Conservation (phyloP, 2,329 filamentous ascomycete species). For the Westerdykella aurantiaca region DNA sequence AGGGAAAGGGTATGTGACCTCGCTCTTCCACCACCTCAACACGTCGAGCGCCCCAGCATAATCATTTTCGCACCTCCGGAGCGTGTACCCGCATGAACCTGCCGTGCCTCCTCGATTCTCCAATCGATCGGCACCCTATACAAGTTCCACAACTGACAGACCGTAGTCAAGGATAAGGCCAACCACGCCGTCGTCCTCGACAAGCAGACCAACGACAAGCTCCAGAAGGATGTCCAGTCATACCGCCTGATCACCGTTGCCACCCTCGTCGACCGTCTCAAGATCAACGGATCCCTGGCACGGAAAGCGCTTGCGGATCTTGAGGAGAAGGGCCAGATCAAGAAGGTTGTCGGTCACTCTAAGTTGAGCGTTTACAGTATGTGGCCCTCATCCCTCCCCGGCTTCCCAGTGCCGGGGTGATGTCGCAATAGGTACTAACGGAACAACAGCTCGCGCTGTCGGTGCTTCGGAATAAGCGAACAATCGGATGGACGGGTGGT, state of each 20-base stretch:
- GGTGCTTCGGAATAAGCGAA: constrained; percentile 33
- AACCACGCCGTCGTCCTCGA: constrained; percentile 98
- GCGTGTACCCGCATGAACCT: not conserved
- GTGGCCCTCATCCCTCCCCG: constrained; percentile 32
- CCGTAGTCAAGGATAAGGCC: constrained; percentile 99
- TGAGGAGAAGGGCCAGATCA: constrained; percentile 98
- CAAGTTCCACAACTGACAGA: constrained; percentile 18
- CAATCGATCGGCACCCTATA: not conserved
- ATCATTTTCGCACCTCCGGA: not conserved
- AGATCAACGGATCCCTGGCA: constrained; percentile 99
- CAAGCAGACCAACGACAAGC: constrained; percentile 95
- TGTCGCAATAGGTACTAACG: constrained; percentile 13
- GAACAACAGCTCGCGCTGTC: constrained; percentile 31
- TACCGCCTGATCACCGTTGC: constrained; percentile 99
- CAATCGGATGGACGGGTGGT: constrained; percentile 10
- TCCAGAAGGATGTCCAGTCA: constrained; percentile 99
- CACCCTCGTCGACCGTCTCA: constrained; percentile 97
- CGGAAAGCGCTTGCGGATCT: constrained; percentile 83
- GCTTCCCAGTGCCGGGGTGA: no score
- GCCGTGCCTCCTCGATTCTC: not conserved
- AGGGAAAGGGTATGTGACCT: constrained; percentile 51
- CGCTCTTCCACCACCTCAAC: constrained; percentile 7
- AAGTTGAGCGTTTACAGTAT: constrained; percentile 97
- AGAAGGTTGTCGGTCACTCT: constrained; percentile 93
- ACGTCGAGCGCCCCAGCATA: not conserved